A percentile compares a stretch with the other conserved stretches of the same genome.
phyloP scores from a whole-genome alignment of 1,284 basidiomycete genomes.

The Cryptococcus jaspeensis region DNA sequence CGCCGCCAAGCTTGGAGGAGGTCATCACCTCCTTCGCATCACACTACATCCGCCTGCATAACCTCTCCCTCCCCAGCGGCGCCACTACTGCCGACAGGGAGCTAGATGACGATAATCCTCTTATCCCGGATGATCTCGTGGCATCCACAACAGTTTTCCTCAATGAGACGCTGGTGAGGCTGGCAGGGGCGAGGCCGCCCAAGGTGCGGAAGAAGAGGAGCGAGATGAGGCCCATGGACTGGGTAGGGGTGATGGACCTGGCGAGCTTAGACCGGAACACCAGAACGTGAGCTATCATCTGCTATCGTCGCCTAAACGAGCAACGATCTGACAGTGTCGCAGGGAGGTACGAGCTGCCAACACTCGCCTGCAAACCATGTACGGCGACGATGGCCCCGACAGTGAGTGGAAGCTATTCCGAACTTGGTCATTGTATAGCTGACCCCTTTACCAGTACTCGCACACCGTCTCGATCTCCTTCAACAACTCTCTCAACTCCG shows the following conservation, averaged over 20 bases:
- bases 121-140: constrained; percentile 11
- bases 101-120: background rate
- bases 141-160: constrained; percentile 2
- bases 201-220: constrained; percentile 9
- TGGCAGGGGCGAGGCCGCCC: constrained; percentile 13
- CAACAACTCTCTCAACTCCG: background rate
- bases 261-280: constrained; percentile 4
- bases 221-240: constrained; percentile 12
- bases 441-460: constrained; percentile 4
- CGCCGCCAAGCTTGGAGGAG: constrained; percentile 11
- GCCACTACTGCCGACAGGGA: background rate
- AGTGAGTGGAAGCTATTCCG: constrained; percentile 1
- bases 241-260: constrained; percentile 11
- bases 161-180: constrained; percentile 5
- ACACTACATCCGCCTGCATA: constrained; percentile 19
- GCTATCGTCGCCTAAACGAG: too few relatives aligned
- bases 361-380: constrained; percentile 11
- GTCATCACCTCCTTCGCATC: constrained; percentile 19
- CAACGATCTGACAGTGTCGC: background rate
- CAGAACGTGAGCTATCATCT: constrained; percentile 4
- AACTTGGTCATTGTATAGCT: background rate
- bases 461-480: constrained; percentile 11
- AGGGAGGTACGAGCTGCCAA: constrained; percentile 14
- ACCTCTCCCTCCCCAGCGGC: constrained; percentile 1
- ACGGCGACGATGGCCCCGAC: constrained; percentile 10